Percentiles rank a stretch among this genome's conserved stretches.
Conservation (phyloP, 805 yeast genomes). For the Cyberlindnera japonica region DNA sequence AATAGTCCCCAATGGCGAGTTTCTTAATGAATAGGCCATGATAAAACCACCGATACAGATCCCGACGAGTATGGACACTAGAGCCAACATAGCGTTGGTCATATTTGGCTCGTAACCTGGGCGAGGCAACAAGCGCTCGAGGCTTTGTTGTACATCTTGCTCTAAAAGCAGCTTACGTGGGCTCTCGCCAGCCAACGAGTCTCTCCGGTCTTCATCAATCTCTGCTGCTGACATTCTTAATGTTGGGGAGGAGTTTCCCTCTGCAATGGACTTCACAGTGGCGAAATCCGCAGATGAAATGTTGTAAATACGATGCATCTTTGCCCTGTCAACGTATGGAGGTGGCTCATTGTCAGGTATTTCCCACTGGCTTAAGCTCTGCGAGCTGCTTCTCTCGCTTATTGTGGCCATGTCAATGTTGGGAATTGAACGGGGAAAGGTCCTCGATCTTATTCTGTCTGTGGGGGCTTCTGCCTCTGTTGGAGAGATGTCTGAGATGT, state of each 20-base stretch:
- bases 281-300: slow-evolving; percentile 11
- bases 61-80: too few species aligned
- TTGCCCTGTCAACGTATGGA: slow-evolving; percentile 12
- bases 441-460: not conserved
- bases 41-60: not conserved
- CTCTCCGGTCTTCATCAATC: slow-evolving; percentile 9
- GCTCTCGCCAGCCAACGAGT: slow-evolving; percentile 1
- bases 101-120: too few species aligned
- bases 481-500: too few species aligned
- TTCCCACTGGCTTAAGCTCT: not conserved
- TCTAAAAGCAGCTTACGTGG: not conserved
- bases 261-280: slow-evolving; percentile 8
- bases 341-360: slow-evolving; percentile 7
- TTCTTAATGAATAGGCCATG: not conserved
- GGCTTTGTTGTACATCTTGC: too few species aligned
- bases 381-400: not conserved
- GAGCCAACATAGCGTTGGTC: too few species aligned
- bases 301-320: slow-evolving; percentile 10
- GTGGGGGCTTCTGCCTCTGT: too few species aligned
- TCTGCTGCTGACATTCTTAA: not conserved
- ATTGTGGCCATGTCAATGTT: slow-evolving; percentile 4
- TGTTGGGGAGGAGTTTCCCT: not conserved
- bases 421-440: slow-evolving; percentile 3
- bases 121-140: too few species aligned
- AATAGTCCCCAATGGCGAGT: not conserved